Evolutionary conservation across 192 early-diverging fungal species (phyloP), one percentile per base, ranked within the genome.

Genomic region (Rhizophagus sp.): DNA sequence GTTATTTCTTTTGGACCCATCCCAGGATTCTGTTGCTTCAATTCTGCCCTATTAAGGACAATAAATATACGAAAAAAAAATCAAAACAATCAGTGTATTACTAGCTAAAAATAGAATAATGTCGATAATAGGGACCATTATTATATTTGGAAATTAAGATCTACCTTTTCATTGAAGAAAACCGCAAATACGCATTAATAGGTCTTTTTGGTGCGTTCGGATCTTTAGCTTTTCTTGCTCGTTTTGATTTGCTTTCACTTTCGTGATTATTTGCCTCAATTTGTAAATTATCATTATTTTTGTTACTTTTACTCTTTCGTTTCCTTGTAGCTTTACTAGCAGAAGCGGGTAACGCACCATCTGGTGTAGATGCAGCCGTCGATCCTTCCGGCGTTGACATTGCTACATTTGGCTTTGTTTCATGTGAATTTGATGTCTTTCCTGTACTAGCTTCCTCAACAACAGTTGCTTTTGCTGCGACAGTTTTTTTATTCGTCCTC

Each of bases 201-300:
- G 84, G 84, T 63, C 79, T 79, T 76, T 85, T 85, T 34, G 84
- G 84, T 61, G 82, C 81, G 75, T 85, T 85, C 70, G 83, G 83
- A 73, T 85, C 84, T 76, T 85, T 85, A 39, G 81, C 65, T 52
- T 63, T 76, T 24, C 62, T 76, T 63, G 12, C 5, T 34, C 61
- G 24, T 36, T 76, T 76, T 2, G 72, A 12, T 34, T 74, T 74
- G 11, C 50, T 72, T 39, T 72, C 72, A 70, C 34, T 13, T 2
- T 70, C 68, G 15, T 39, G 17, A n/a, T 70, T 15, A 70, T 70
- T 70, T 11, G 2, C 19, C 22, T 39, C 19, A 9, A 22, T 36
- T 41, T 41, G 30, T 70, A 12, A 50, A 24, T 13, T 57, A 74
- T 74, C 34, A 57, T 74, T 74, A 57, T 25, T 34, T 24, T 74